These are phyloP conservation scores for Primulina tabacum DNA, from an alignment of 257 asterid genomes.

Conservation along the genomic window DNA sequence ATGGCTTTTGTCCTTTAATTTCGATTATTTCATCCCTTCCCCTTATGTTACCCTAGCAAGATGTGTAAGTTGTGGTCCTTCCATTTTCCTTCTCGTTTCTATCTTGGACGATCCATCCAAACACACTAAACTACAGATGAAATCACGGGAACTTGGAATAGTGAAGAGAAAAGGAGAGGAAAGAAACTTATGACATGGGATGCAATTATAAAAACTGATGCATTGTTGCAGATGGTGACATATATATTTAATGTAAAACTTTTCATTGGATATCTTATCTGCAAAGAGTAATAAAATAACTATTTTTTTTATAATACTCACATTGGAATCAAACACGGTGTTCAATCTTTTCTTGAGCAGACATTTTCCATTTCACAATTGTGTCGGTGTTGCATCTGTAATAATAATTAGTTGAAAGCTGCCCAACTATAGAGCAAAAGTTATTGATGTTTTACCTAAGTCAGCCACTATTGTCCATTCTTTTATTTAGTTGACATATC, in stretches of 20 bases:
- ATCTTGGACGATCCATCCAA: not conserved
- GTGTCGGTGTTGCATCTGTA: not conserved
- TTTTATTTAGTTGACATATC: not conserved
- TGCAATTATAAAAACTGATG: not conserved
- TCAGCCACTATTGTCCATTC: not conserved
- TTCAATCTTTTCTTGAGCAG: not conserved
- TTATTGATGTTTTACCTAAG: no score
- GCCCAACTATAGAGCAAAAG: not conserved
- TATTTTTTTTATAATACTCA: not conserved
- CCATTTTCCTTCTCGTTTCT: not conserved
- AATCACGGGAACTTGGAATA: not conserved
- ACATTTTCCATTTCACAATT: not conserved
- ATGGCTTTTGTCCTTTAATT: not conserved
- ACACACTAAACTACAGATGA: not conserved
- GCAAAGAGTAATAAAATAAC: not conserved
- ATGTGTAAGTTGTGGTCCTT: not conserved
- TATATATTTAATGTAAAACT: no score
- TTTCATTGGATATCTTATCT: no score
- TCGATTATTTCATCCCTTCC: not conserved
- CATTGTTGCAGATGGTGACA: not conserved
- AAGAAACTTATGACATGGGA: not conserved
- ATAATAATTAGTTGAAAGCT: not conserved
- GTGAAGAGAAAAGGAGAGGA: not conserved
- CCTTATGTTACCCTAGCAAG: not conserved
- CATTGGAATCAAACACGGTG: not conserved